Evolutionary conservation across 495 filamentous ascomycete genomes (phyloP), one percentile per base, ranked within the genome.

Genomic region (Annulohypoxylon maeteangense): DNA sequence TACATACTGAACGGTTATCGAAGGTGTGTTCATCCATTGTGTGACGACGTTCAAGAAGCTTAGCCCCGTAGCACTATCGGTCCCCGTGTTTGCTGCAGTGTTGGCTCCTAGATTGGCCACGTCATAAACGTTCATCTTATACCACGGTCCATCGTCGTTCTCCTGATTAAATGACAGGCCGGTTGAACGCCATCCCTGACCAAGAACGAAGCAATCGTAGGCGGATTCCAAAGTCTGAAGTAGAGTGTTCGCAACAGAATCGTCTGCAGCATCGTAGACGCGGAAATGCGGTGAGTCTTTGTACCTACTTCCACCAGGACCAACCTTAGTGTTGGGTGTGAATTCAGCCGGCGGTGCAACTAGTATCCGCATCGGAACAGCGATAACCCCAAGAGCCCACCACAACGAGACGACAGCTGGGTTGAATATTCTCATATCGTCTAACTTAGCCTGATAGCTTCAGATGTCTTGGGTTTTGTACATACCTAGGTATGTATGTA

Each of bases 281-380:
- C 82, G 79, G 68, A 84, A 84, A 67, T 84, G 82, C 2, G 82
- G 75, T 5, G 79, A 83, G 68, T 84, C 82, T 59, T 79, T 79
- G 64, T 67, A 84, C 8, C 20, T 71, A 1, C 57, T 70, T 3
- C 77, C 76, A 23, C 80, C 80, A 7, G 79, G 77, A 18, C 82
- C 81, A 34, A 81, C 76, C 22, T 40, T 73, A 11, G 79, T 75
- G 62, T 82, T 84, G 10, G 82, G 67, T 16, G 76, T 78, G 68
- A 79, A 84, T 36, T 78, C 68, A 40, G 75, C 78, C 51, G 79
- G 79, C 1, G 79, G 77, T 22, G 60, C 65, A 38, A 58, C 64
- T 27, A 54, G 44, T 12, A 27, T 61, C 20, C 42, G 36, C 0
- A 71, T 62, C 2, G 74, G 74, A 50, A 55, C 63, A 16, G 70